Conservation (phyloP, 2,329 filamentous ascomycete species). For the Cordyceps pruinosa region DNA sequence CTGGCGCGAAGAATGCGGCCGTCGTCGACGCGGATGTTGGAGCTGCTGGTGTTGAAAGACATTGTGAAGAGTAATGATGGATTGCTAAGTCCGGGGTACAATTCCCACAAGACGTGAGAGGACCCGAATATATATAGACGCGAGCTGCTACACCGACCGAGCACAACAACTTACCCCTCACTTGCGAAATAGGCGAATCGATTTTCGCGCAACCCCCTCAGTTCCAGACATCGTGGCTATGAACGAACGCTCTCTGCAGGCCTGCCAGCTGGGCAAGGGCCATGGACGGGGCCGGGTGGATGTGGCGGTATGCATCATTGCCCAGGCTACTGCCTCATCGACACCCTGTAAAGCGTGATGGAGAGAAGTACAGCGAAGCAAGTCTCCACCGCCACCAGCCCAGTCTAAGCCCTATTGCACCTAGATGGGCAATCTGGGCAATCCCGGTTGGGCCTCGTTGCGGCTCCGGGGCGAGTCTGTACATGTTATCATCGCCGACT, state of each 20-base stretch:
- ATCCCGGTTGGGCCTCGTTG: too few species aligned
- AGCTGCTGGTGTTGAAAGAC: slow-evolving; percentile 41
- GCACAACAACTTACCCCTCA: slow-evolving; percentile 1
- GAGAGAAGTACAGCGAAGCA: not conserved
- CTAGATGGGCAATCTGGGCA: too few species aligned
- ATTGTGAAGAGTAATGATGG: not conserved
- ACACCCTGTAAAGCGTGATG: not conserved
- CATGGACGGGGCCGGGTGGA: slow-evolving; percentile 2
- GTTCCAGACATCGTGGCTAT: not conserved
- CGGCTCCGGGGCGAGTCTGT: too few species aligned
- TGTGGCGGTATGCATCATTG: slow-evolving; percentile 1
- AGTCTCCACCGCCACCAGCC: not conserved
- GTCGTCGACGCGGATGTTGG: slow-evolving; percentile 42
- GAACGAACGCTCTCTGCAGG: not conserved
- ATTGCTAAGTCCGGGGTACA: not conserved
- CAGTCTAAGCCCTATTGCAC: too few species aligned
- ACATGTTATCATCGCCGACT: too few species aligned
- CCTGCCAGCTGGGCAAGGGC: not conserved
- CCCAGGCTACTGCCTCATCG: not conserved
- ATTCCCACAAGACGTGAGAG: too few species aligned
- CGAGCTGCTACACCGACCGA: not conserved
- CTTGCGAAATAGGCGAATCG: not conserved
- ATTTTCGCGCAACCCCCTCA: slow-evolving; percentile 1
- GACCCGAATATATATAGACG: not conserved
- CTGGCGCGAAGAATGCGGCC: slow-evolving; percentile 39